These are phyloP conservation scores for Calocybe indica DNA, from an alignment of 768 basidiomycete genomes.

Conservation along the genomic window DNA sequence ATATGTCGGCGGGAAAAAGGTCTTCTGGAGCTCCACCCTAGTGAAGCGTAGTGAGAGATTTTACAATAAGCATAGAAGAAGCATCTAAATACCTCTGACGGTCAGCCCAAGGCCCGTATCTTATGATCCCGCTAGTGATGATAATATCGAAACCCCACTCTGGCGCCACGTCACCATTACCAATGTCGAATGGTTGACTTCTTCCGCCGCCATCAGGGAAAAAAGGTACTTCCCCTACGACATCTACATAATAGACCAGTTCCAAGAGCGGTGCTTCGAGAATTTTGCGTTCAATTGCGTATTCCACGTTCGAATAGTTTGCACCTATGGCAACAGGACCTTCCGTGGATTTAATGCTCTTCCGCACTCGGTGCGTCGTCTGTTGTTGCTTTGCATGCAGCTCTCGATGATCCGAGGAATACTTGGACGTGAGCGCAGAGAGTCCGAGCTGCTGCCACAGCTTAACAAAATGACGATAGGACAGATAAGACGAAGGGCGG, in stretches of 20 bases:
- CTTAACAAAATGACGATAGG: constrained; percentile 36
- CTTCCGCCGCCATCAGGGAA: constrained; percentile 21
- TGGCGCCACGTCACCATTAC: constrained; percentile 82
- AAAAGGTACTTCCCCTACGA: constrained; percentile 68
- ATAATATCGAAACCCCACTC: constrained; percentile 92
- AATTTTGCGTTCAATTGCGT: constrained; percentile 82
- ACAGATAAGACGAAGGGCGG: constrained; percentile 26
- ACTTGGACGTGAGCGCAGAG: constrained; percentile 31
- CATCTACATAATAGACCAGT: constrained; percentile 82
- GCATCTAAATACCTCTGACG: constrained; percentile 60
- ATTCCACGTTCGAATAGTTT: constrained; percentile 62
- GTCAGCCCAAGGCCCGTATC: constrained; percentile 97
- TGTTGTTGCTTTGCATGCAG: constrained; percentile 17
- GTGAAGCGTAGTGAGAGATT: constrained; percentile 1
- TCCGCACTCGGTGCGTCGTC: constrained; percentile 8
- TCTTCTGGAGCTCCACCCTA: constrained; percentile 70
- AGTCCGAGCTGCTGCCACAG: constrained; percentile 52
- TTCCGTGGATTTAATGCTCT: constrained; percentile 25
- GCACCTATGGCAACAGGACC: constrained; percentile 50
- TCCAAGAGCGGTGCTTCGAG: constrained; percentile 75
- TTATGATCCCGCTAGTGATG: constrained; percentile 66
- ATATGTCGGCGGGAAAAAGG: constrained; percentile 82
- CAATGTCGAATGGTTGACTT: constrained; percentile 58
- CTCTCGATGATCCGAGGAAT: constrained; percentile 25
- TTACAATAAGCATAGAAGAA: background rate